Evolutionary conservation across 2,329 filamentous ascomycete species (phyloP), one percentile per base, ranked within the genome.

Genomic region (Fusarium sp.): DNA sequence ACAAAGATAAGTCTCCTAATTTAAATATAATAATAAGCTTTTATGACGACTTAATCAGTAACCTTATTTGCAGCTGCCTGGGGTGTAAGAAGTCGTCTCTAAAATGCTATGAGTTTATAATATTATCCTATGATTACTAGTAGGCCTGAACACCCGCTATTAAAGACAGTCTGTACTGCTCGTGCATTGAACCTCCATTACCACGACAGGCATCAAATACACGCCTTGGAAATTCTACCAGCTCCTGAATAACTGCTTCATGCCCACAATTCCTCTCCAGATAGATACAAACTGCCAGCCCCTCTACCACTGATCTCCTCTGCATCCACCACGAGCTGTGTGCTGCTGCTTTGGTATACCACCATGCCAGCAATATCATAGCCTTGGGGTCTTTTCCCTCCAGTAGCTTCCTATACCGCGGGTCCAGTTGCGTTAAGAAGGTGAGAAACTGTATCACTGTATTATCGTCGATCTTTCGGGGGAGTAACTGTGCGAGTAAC

Each of bases 281-380:
- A 60, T 81, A 83, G n/a, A 79, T 71, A 38, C 82, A 88, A 28
- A 89, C 87, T 2, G 87, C 84, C 50, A 83, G 81, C n/a, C 86
- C 86, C 72, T 89, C 86, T 2, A 88, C 73, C 33, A 81, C 70
- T 9, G 85, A 83, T 50, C 88, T 81, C 57, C 82, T 79, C 49
- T 82, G 80, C 19, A 87, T 68, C 85, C 86, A 89, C 88, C 87
- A 89, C 4, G 74, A 66, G 15, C 80, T 75, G 30, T 80, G 77
- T 18, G 80, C 76, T 19, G 81, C 83, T 19, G 87, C 77, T 68
- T 86, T 85, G 15, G 86, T 85, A 77, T 87, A 88, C 88, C 88
- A 91, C 79, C 86, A 88, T 1, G 85, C 83, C n/a, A 91, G 78
- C 40, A 91, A 73, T 16, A 90, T 76, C 67, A 91, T 75, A 0